phyloP scores from a whole-genome alignment of 1,284 basidiomycete species.

The Testicularia cyperi region DNA sequence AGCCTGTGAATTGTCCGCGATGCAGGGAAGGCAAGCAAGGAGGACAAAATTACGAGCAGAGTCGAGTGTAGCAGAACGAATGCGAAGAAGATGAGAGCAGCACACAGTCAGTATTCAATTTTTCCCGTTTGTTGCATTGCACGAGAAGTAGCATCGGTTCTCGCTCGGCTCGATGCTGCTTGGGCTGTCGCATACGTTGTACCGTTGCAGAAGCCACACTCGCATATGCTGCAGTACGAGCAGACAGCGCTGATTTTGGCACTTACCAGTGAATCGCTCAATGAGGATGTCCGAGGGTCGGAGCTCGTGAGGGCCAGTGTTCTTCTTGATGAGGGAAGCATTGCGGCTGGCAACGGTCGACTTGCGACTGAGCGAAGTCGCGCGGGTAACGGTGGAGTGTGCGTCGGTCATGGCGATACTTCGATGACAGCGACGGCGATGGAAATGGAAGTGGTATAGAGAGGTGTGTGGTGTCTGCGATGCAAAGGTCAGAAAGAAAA shows the following conservation, averaged over 20 bases:
- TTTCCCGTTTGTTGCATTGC: too few species aligned
- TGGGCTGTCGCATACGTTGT: too few species aligned
- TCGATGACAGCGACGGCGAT: constrained; percentile 14
- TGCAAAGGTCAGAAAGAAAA: not conserved
- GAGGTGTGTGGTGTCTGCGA: not conserved
- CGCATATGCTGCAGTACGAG: too few species aligned
- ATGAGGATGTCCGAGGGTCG: constrained; percentile 94
- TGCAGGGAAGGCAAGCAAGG: too few species aligned
- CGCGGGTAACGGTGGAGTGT: constrained; percentile 55
- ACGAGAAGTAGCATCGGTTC: too few species aligned
- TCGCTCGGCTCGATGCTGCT: too few species aligned
- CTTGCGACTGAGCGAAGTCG: constrained; percentile 57
- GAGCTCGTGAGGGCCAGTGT: constrained; percentile 71
- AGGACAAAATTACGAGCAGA: too few species aligned
- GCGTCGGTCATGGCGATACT: constrained; percentile 50
- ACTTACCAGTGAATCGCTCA: constrained; percentile 68
- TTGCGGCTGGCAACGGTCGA: constrained; percentile 60
- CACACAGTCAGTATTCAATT: not conserved
- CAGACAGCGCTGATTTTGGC: not conserved
- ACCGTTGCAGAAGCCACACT: too few species aligned
- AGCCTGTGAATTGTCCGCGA: too few species aligned
- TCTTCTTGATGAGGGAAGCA: constrained; percentile 62
- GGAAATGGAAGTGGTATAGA: not conserved
- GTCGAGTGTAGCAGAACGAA: too few species aligned
- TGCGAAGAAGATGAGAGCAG: too few species aligned